Percentiles rank a stretch among this genome's conserved stretches.
phyloP scores from a whole-genome alignment of 495 filamentous ascomycete species.

The Tuber magnatum region DNA sequence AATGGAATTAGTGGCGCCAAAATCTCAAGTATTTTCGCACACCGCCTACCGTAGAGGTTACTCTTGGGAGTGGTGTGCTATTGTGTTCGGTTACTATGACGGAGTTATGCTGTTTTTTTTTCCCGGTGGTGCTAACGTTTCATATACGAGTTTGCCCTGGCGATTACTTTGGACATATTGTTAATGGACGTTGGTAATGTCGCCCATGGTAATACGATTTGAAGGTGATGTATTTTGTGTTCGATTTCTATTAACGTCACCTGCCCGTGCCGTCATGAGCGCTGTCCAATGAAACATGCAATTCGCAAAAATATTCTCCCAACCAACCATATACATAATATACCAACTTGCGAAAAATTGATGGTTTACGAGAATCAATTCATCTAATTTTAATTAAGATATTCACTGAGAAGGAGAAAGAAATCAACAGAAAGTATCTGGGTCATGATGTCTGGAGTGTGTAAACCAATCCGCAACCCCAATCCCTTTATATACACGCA shows the following conservation, averaged over 20 bases:
- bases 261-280: not conserved
- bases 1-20: not conserved
- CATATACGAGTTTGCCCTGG: not conserved
- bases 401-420: not conserved
- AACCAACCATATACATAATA: not conserved
- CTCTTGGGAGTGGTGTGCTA: not conserved
- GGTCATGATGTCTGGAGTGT: not conserved
- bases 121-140: not conserved
- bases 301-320: not conserved
- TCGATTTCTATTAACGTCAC: not conserved
- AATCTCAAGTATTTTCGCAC: not conserved
- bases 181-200: not conserved
- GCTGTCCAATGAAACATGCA: not conserved
- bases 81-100: not conserved
- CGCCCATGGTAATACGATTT: not conserved
- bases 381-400: not conserved
- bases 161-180: not conserved
- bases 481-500: not conserved
- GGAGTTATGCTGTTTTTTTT: not conserved
- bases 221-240: not conserved
- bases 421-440: not conserved
- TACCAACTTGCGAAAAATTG: not conserved
- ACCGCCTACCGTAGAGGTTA: too few species aligned
- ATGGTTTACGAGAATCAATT: not conserved
- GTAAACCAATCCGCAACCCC: not conserved